Conservation (phyloP, 345 rosid species). For the Dipteronia sinensis region DNA sequence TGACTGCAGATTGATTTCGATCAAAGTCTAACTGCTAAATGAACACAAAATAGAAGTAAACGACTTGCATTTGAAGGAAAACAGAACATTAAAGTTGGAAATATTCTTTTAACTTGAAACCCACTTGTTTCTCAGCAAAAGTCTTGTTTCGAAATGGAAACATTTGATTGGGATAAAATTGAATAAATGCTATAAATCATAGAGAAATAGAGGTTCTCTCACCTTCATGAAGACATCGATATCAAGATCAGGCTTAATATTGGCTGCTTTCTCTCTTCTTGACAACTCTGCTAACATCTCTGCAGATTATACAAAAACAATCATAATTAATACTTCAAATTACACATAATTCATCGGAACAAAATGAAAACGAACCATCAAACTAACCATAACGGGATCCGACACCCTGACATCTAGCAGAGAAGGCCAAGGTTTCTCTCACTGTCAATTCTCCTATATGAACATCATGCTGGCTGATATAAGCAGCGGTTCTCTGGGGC, state of each 20-base stretch:
- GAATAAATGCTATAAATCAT: background rate
- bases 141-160: no score
- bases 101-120: no score
- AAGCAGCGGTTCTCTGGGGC: constrained; percentile 55
- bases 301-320: constrained; percentile 21
- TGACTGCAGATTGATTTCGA: background rate
- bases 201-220: background rate
- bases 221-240: constrained; percentile 85
- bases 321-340: background rate
- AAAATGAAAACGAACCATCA: background rate
- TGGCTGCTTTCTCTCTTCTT: constrained; percentile 79
- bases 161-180: background rate
- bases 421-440: constrained; percentile 82
- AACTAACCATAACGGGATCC: constrained; percentile 59
- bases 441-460: constrained; percentile 86
- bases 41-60: background rate
- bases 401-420: constrained; percentile 81
- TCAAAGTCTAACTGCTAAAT: background rate
- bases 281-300: constrained; percentile 69
- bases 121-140: no score
- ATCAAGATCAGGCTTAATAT: constrained; percentile 80
- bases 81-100: background rate
- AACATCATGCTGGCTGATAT: constrained; percentile 76
- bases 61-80: background rate
- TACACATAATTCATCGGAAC: background rate